Base-by-base conservation (phyloP, 1,139 yeast species). In the Hansenula anomala region DNA sequence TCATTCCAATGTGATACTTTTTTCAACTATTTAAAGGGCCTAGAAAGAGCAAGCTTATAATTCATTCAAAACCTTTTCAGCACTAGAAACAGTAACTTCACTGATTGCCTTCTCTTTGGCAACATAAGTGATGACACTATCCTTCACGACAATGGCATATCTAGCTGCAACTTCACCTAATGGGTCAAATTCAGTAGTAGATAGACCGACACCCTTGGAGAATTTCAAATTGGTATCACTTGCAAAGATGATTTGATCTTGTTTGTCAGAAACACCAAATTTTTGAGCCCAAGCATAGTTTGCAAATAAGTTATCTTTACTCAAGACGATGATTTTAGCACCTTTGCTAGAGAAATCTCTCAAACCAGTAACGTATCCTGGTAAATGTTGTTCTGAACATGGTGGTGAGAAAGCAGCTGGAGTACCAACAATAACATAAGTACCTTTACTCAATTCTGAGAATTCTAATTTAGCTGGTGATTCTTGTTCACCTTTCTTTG, bases 381-480 rank as follows among this genome's bases (percentile, higher is more conserved):
- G 96, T 48, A 88, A 73, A 63, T 88, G 96, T 53, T 72, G 67
- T 49, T 78, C 88, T 32, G 90, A 77, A 64, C 96, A 87, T 12
- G 94, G 78, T 47, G 95, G 95, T 22, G 95, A 84, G 70, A 87
- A 87, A n/a, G 96, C 94, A 43, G 95, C 95, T 41, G 95, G 95
- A 23, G 84, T 92, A 39, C 88, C 77, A 32, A 88, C 86, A 46
- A 87, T 66, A 23, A 84, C 77, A 32, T 33, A 40, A 1, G 35
- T 40, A 15, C 50, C 46, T 24, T 36, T 36, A 10, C 11, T 12
- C 17, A 32, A 34, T n/a, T 26, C 30, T 20, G 12, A 10, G 17
- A 34, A 34, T 22, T 28, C 16, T 10, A 35, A 13, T 19, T 35
- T 27, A 8, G 26, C 28, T 32, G 34, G 34, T 13, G 34, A 32